These are phyloP conservation scores for Calonectria honghensis DNA, from an alignment of 2,329 filamentous ascomycete genomes.

Conservation along the genomic window DNA sequence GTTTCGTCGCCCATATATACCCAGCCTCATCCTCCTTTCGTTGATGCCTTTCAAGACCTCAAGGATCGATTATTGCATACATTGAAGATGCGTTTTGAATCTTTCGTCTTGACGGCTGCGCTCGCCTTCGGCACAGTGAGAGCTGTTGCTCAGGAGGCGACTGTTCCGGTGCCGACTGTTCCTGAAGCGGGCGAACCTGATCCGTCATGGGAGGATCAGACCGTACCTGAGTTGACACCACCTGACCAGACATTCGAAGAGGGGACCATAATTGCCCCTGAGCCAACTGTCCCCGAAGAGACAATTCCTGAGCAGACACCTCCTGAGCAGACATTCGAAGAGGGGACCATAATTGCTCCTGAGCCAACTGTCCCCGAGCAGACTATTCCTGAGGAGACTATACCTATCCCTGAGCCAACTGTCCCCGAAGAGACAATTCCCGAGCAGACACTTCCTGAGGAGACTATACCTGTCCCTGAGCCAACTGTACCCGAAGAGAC, in stretches of 20 bases:
- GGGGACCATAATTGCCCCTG: background rate
- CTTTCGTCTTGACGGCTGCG: background rate
- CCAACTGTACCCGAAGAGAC: background rate
- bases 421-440: background rate
- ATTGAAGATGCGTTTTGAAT: constrained; percentile 2
- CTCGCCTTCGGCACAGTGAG: background rate
- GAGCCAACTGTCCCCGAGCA: too few species aligned
- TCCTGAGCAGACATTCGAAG: too few species aligned
- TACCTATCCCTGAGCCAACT: too few species aligned
- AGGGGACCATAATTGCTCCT: too few species aligned
- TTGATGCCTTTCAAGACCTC: background rate
- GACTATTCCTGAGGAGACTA: too few species aligned
- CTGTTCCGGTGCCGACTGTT: constrained; percentile 3
- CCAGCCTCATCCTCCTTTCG: background rate
- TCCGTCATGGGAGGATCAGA: background rate
- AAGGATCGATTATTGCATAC: background rate
- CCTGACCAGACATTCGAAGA: too few species aligned
- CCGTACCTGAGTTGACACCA: too few species aligned
- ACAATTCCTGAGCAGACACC: too few species aligned
- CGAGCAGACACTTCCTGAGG: background rate
- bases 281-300: background rate
- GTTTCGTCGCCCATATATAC: background rate
- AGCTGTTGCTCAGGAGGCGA: background rate
- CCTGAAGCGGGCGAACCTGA: background rate
- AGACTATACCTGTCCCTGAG: background rate